Evolutionary conservation across 306 rosid genomes (phyloP), one percentile per base, ranked within the genome.

Genomic region (Albizia julibrissin): DNA sequence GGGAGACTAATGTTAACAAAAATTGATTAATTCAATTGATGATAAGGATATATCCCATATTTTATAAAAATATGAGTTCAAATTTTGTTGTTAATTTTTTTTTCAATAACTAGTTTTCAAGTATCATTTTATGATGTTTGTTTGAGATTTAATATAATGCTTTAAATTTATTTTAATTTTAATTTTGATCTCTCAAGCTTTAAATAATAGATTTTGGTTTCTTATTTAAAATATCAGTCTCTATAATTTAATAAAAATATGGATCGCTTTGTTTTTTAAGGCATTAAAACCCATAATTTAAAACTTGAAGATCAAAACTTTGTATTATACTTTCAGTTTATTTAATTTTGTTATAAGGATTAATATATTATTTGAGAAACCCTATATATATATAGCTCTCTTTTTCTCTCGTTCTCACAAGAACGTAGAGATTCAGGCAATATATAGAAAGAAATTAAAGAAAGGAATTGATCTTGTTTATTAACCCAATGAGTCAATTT

Each of bases 401-500:
- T 12, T 13, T 26, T 40, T 82, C 72, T 79, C 52, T 85, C 74
- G 22, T 75, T 81, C 50, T 85, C 79, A 74, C 81, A 59, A 81
- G 61, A 49, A 78, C 79, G 86, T 79, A 49, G 74, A 56, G 74
- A 72, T 78, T 74, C 83, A 72, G 73, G 71, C 67, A 72, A 34
- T 49, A 52, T 34, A 70, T 34, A 67, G 3, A 59, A 21, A 31
- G 44, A 34, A 67, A 31, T 7, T 82, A 31, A 85, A 85, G 74
- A 72, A 59, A 43, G 14, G 67, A n/a, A 44, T 71, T 79, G 18
- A 37, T 22, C 61, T 42, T 44, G 47, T 82, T 89, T 80, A 86
- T 37, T 80, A 46, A 81, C 39, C 82, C 78, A 85, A 80, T 46
- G 82, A 82, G 84, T 84, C 88, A 87, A 87, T 61, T 86, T 79